phyloP scores from a whole-genome alignment of 1,139 yeast genomes.

The Spathaspora sp. region DNA sequence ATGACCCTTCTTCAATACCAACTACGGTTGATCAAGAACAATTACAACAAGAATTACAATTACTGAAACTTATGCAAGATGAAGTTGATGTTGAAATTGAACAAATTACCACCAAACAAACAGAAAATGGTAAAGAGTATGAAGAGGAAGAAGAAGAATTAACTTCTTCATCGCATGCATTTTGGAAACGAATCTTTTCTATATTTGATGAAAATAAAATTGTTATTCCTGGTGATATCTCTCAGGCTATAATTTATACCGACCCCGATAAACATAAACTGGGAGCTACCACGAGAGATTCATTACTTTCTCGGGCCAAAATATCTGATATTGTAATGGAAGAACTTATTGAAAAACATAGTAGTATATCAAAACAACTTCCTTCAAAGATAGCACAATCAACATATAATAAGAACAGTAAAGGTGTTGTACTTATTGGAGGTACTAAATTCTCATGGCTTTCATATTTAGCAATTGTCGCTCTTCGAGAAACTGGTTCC shows the following conservation, averaged over 20 bases:
- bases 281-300: conserved; percentile 27
- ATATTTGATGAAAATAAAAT: conserved; percentile 18
- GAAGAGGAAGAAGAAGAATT: background rate
- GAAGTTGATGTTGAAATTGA: conserved; percentile 6
- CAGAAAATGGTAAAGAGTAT: conserved; percentile 6
- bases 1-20: background rate
- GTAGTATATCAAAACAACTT: conserved; percentile 20
- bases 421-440: conserved; percentile 40
- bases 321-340: conserved; percentile 23
- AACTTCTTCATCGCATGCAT: conserved; percentile 13
- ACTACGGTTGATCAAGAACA: conserved; percentile 4
- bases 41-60: conserved; percentile 4
- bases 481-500: conserved; percentile 37
- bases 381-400: conserved; percentile 26
- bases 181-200: conserved; percentile 24
- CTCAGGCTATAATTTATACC: conserved; percentile 23
- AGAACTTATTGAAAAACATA: conserved; percentile 28
- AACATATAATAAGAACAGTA: conserved; percentile 25
- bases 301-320: conserved; percentile 29
- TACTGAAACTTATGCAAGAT: conserved; percentile 3
- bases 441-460: conserved; percentile 42
- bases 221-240: conserved; percentile 15
- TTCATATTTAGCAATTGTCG: conserved; percentile 33
- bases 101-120: conserved; percentile 5
- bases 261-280: conserved; percentile 22